Evolutionary conservation across 176 grass and related monocot species (phyloP).

Genomic region (Bothriochloa decipiens): DNA sequence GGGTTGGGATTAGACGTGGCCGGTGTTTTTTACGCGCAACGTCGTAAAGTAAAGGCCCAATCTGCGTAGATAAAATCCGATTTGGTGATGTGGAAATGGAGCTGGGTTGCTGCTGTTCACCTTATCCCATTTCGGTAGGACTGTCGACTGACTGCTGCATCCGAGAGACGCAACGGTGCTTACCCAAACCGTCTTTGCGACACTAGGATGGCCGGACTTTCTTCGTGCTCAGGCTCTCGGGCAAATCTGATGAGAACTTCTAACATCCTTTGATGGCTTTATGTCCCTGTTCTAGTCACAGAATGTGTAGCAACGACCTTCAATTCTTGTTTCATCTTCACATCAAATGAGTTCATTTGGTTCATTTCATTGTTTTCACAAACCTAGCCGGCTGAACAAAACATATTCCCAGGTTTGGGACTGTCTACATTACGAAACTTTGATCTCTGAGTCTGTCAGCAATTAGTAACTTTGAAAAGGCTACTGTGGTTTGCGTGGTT

Average conservation of each 20-base stretch:
- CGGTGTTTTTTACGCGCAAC: not conserved
- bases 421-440: not conserved
- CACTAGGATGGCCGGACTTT: not conserved
- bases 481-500: not conserved
- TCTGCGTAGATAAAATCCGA: not conserved
- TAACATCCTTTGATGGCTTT: not conserved
- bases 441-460: not conserved
- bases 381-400: not conserved
- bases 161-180: not conserved
- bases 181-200: not conserved
- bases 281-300: not conserved
- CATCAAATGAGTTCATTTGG: not conserved
- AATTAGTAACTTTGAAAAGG: not conserved
- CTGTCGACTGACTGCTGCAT: not conserved
- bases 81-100: slow-evolving; percentile 15
- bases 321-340: not conserved
- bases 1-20: not conserved
- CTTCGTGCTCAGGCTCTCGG: not conserved
- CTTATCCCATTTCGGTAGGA: not conserved
- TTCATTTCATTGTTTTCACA: not conserved
- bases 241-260: not conserved
- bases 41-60: not conserved
- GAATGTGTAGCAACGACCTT: not conserved
- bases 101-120: not conserved
- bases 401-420: not conserved